phyloP scores from a whole-genome alignment of 768 basidiomycete species.

The Vararia minispora region DNA sequence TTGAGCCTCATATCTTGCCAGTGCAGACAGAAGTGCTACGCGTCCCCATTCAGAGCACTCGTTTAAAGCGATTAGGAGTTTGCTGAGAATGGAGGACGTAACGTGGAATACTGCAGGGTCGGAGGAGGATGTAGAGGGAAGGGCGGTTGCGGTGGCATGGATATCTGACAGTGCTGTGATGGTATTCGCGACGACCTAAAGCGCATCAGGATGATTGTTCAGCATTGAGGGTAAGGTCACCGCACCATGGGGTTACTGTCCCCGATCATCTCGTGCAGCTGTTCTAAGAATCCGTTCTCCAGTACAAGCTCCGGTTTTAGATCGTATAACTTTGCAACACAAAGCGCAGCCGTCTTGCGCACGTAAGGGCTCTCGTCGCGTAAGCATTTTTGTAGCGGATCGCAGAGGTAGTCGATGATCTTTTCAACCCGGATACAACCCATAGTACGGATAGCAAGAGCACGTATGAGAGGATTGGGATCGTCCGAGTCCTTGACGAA shows the following conservation, averaged over 20 bases:
- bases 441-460: conserved; percentile 97
- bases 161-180: conserved; percentile 91
- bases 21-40: conserved; percentile 81
- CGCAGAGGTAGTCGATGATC: conserved; percentile 98
- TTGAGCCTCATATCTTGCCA: conserved; percentile 70
- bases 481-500: conserved; percentile 98
- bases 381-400: conserved; percentile 85
- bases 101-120: conserved; percentile 70
- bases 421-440: conserved; percentile 94
- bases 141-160: conserved; percentile 56
- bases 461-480: conserved; percentile 91
- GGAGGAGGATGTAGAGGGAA: conserved; percentile 39
- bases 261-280: conserved; percentile 83
- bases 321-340: conserved; percentile 96
- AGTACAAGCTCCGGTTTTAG: conserved; percentile 91
- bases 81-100: conserved; percentile 73
- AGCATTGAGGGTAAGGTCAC: conserved; percentile 3
- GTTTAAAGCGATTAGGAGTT: conserved; percentile 88
- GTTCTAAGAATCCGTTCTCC: conserved; percentile 88
- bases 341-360: conserved; percentile 93
- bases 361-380: conserved; percentile 98
- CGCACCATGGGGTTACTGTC: conserved; percentile 95
- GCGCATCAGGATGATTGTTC: conserved; percentile 2
- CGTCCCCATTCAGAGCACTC: conserved; percentile 99
- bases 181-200: conserved; percentile 92